phyloP scores from a whole-genome alignment of 495 filamentous ascomycete genomes.

The Xylaria nigripes region DNA sequence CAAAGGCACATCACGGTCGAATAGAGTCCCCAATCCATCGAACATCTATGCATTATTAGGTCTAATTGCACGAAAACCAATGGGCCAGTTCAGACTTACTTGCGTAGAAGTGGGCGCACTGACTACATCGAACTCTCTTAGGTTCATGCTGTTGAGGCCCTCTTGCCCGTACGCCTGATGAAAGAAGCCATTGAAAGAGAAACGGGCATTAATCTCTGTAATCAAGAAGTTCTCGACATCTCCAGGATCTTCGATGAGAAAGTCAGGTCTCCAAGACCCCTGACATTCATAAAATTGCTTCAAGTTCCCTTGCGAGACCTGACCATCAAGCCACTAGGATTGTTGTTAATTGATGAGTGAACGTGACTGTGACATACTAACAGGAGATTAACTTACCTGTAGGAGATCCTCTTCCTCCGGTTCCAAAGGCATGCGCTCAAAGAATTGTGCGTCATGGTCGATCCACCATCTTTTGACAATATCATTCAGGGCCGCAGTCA shows the following conservation, averaged over 20 bases:
- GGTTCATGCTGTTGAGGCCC: slow-evolving; percentile 9
- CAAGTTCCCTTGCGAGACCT: not conserved
- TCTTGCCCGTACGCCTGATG: slow-evolving; percentile 18
- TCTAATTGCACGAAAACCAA: not conserved
- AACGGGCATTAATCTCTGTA: slow-evolving; percentile 42
- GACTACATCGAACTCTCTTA: not conserved
- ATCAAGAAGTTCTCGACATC: slow-evolving; percentile 25
- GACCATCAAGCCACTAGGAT: not conserved
- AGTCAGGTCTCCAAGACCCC: slow-evolving; percentile 40
- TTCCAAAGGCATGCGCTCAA: slow-evolving; percentile 33
- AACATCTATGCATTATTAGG: slow-evolving; percentile 12
- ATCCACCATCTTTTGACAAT: slow-evolving; percentile 39
- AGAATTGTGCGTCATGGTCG: slow-evolving; percentile 26
- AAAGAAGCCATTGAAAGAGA: slow-evolving; percentile 34
- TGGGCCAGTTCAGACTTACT: not conserved
- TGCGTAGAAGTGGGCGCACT: not conserved
- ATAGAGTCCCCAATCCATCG: slow-evolving; percentile 17
- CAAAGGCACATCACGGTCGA: slow-evolving; percentile 17
- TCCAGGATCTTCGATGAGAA: slow-evolving; percentile 27
- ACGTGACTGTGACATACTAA: not conserved
- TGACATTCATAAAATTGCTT: not conserved
- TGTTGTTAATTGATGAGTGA: not conserved
- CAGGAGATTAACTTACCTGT: slow-evolving; percentile 7
- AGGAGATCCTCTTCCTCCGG: slow-evolving; percentile 29
- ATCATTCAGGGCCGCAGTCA: slow-evolving; percentile 29